Evolutionary conservation across 768 basidiomycete genomes (phyloP), one percentile per base, ranked within the genome.

Genomic region (Mrakia gelida): DNA sequence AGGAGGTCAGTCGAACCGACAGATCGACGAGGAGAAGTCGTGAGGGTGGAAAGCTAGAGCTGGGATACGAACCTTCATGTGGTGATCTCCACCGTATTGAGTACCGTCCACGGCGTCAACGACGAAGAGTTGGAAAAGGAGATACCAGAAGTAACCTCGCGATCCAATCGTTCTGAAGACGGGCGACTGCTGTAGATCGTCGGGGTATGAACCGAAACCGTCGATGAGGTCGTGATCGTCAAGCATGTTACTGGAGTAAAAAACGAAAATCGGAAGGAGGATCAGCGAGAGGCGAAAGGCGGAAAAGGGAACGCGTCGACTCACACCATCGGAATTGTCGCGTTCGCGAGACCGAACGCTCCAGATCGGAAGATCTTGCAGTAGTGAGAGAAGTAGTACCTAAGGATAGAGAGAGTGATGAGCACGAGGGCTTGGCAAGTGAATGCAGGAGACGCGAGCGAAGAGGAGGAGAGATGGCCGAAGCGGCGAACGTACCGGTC

Each of bases 111-210:
- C 75, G 0, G 88, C 89, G 78, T 90, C 92, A 16, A 76, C 75
- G 80, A 91, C 89, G 84, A 95, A 95, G 81, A 92, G 93, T 81
- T 99, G 96, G 87, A 99, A 98, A 1, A 99, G 87, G 30, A 96
- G 86, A 85, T 90, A 99, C 87, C 90, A 95, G 84, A 95, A 95
- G 85, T 95, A 97, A 30, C 91, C 93, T 80, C 92, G 86, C 0
- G 89, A 85, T 9, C 95, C 96, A 75, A 98, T 92, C 92, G 87
- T 85, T 81, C 86, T 86, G 84, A 94, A 94, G 26, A 94, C 87
- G 2, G 92, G 90, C 7, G 92, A 88, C 71, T 80, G 81, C 84
- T 93, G 92, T 68, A 93, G 83, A 49, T 92, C 89, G 59, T 95
- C 92, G 1, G 94, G 70, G 34, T 77, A 68, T 9, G 11, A 41